Percentiles rank a stretch among this genome's conserved stretches.
Evolutionary conservation across 805 yeast genomes (phyloP).

Genomic region (Candida tammaniensis): DNA sequence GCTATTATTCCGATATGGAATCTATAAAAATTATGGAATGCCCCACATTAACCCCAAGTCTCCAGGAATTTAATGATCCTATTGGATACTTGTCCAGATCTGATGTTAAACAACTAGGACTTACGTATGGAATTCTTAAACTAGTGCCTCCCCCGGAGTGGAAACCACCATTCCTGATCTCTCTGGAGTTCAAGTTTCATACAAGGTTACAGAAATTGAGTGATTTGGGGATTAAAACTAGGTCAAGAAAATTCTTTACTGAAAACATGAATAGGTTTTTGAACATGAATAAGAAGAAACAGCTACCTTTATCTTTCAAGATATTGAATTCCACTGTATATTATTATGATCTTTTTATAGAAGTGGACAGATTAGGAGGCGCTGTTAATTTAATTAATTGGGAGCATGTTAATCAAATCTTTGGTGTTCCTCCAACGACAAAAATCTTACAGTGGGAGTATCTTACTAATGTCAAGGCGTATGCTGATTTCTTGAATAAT

Average conservation of each 20-base stretch:
- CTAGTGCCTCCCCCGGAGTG: constrained; percentile 52
- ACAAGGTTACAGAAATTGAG: constrained; percentile 67
- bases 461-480: constrained; percentile 22
- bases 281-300: constrained; percentile 40
- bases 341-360: constrained; percentile 39
- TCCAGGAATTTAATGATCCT: constrained; percentile 47
- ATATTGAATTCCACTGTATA: constrained; percentile 18
- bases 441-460: constrained; percentile 22
- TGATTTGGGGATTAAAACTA: constrained; percentile 59
- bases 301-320: constrained; percentile 20
- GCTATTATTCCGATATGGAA: no score
- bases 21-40: no score
- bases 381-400: constrained; percentile 17
- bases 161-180: constrained; percentile 55
- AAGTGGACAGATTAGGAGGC: constrained; percentile 27
- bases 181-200: constrained; percentile 56
- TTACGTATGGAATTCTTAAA: constrained; percentile 50
- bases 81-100: constrained; percentile 45
- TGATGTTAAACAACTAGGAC: constrained; percentile 41
- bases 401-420: constrained; percentile 21
- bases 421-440: constrained; percentile 19
- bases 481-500: constrained; percentile 30
- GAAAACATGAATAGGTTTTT: constrained; percentile 60
- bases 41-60: constrained; percentile 46
- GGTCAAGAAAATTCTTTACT: constrained; percentile 61